Percentiles rank a stretch among this genome's conserved stretches.
Evolutionary conservation across 768 basidiomycete genomes (phyloP).

Genomic region (Gymnopilus junonius): DNA sequence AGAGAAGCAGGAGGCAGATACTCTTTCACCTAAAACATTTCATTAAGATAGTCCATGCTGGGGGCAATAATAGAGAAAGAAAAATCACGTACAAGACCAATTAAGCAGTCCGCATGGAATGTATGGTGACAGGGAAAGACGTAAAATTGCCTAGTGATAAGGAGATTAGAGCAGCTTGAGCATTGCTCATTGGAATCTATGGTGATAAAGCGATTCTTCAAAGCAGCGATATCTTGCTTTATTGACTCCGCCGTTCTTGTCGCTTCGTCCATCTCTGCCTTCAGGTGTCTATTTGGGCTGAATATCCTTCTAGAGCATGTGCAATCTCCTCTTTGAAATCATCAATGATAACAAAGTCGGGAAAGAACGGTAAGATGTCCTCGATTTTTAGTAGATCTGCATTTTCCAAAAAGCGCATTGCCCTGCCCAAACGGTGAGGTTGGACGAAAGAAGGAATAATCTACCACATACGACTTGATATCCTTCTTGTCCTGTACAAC

Average conservation of each 20-base stretch:
- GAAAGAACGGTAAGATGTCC: conserved; percentile 99
- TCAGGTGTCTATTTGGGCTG: conserved; percentile 89
- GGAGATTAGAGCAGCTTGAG: conserved; percentile 72
- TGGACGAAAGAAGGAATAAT: conserved; percentile 3
- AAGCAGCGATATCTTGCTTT: conserved; percentile 84
- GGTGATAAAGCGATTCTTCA: conserved; percentile 91
- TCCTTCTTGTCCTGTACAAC: conserved; percentile 98
- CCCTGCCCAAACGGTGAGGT: conserved; percentile 50
- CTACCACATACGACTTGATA: conserved; percentile 85
- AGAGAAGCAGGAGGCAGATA: conserved; percentile 82
- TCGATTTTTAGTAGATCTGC: conserved; percentile 97
- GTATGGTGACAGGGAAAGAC: conserved; percentile 98
- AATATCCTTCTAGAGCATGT: conserved; percentile 92
- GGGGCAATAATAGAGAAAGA: background rate
- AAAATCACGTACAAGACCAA: conserved; percentile 75
- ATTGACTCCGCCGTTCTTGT: conserved; percentile 92
- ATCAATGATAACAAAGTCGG: conserved; percentile 98
- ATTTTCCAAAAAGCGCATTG: conserved; percentile 95
- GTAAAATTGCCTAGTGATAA: conserved; percentile 93
- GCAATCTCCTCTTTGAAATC: conserved; percentile 99
- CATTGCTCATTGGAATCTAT: conserved; percentile 89
- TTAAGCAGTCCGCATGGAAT: conserved; percentile 97
- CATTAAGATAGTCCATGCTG: conserved; percentile 4
- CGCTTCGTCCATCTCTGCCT: conserved; percentile 95
- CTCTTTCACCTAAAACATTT: conserved; percentile 76